A percentile compares a stretch with the other conserved stretches of the same genome.
These are phyloP conservation scores for Moelleriella libera DNA, from an alignment of 2,329 filamentous ascomycete genomes.

Conservation along the genomic window DNA sequence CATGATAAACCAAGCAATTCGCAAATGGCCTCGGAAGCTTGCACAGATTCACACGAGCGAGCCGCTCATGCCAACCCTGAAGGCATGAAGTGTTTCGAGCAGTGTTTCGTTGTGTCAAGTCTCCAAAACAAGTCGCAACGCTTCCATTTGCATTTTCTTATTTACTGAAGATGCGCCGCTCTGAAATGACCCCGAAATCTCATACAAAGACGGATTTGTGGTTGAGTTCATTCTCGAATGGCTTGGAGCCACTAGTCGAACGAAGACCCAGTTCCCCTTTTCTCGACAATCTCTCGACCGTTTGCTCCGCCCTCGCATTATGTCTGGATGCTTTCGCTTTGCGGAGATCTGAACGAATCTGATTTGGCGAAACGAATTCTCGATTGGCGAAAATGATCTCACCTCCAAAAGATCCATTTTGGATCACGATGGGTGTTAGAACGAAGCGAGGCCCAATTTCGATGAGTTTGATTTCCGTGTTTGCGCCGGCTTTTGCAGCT, in stretches of 20 bases:
- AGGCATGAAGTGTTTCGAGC: too few species aligned
- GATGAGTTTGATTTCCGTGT: slow-evolving; percentile 68
- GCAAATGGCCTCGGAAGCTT: too few species aligned
- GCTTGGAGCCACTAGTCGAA: slow-evolving; percentile 47
- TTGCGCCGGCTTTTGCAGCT: slow-evolving; percentile 28
- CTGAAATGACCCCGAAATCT: neutral
- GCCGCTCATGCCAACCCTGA: too few species aligned
- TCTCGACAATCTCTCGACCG: slow-evolving; percentile 58
- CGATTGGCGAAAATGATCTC: slow-evolving; percentile 98
- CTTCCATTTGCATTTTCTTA: neutral
- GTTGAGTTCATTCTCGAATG: slow-evolving; percentile 57
- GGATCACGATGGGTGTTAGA: slow-evolving; percentile 84
- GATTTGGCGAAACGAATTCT: slow-evolving; percentile 93
- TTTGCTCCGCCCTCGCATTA: slow-evolving; percentile 60
- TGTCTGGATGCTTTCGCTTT: slow-evolving; percentile 64
- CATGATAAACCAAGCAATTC: too few species aligned
- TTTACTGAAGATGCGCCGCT: neutral
- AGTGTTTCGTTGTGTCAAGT: too few species aligned
- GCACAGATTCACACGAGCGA: too few species aligned
- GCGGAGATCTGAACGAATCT: slow-evolving; percentile 71
- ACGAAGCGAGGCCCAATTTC: slow-evolving; percentile 93
- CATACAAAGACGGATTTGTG: slow-evolving; percentile 62
- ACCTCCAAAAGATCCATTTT: slow-evolving; percentile 88
- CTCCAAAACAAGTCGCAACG: too few species aligned
- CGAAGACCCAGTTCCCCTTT: slow-evolving; percentile 64